phyloP scores from a whole-genome alignment of 2,329 filamentous ascomycete genomes.

The Clonostachys solani region DNA sequence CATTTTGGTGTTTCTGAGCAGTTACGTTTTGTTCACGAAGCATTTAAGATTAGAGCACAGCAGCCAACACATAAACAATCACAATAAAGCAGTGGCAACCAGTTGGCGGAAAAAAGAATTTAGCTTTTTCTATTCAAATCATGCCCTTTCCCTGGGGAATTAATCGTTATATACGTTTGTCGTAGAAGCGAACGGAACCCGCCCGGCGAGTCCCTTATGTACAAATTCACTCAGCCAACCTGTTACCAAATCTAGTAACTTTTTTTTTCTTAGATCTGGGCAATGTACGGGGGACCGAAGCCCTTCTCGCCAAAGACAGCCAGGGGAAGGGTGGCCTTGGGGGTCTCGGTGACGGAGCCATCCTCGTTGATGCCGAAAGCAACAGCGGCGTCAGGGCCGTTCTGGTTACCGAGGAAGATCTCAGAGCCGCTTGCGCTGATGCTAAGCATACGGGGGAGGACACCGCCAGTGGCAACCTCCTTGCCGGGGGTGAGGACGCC shows the following conservation, averaged over 20 bases:
- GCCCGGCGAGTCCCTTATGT: not conserved
- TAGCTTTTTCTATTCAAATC: not conserved
- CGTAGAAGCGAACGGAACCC: not conserved
- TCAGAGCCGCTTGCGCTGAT: constrained; percentile 23
- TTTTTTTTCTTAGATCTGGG: constrained; percentile 3
- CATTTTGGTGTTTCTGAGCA: no score
- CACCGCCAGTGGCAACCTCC: constrained; percentile 25
- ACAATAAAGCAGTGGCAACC: no score
- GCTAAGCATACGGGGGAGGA: constrained; percentile 42
- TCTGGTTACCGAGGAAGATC: constrained; percentile 44
- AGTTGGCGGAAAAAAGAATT: not conserved
- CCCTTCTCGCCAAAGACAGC: constrained; percentile 18
- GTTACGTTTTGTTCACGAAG: no score
- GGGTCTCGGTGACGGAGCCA: constrained; percentile 20
- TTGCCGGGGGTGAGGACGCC: constrained; percentile 23
- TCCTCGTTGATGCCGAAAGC: constrained; percentile 25
- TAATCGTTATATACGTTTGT: not conserved
- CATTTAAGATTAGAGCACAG: no score
- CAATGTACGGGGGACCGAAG: constrained; percentile 3
- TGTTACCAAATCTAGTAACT: no score
- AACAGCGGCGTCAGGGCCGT: constrained; percentile 30
- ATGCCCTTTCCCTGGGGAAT: not conserved
- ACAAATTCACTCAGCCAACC: no score
- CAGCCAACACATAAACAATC: no score
- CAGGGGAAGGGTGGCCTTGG: constrained; percentile 15